A percentile compares a stretch with the other conserved stretches of the same genome.
phyloP scores from a whole-genome alignment of 352 stramenopile species.

The Albugo laibachii region DNA sequence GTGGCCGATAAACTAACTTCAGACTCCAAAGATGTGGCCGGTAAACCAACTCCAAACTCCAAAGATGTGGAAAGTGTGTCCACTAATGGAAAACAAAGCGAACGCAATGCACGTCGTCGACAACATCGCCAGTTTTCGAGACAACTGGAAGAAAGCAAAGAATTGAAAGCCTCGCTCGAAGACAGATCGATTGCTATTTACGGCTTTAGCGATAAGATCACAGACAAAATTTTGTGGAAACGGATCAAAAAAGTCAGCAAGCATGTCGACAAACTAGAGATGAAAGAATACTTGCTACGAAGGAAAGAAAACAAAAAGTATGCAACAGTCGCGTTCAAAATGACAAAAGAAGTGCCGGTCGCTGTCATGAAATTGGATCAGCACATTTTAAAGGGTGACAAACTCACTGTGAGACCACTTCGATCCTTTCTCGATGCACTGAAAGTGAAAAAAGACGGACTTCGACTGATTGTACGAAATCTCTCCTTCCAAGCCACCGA shows the following conservation, averaged over 20 bases:
- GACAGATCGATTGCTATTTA: conserved; percentile 64
- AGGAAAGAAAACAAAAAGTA: conserved; percentile 18
- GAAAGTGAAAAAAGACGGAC: conserved; percentile 14
- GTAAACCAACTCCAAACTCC: neutral
- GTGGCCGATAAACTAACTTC: conserved; percentile 1
- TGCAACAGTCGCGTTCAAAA: conserved; percentile 42
- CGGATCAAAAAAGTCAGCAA: conserved; percentile 36
- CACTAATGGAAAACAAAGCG: conserved; percentile 30
- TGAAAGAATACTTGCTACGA: neutral
- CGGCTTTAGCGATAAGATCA: conserved; percentile 39
- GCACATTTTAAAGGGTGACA: conserved; percentile 66
- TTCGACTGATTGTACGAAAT: conserved; percentile 72
- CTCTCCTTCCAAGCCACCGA: conserved; percentile 63
- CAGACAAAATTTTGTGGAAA: conserved; percentile 61
- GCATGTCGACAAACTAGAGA: conserved; percentile 3
- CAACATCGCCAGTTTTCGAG: conserved; percentile 59
- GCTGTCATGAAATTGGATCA: conserved; percentile 57
- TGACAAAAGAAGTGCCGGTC: conserved; percentile 21
- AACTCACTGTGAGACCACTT: conserved; percentile 27
- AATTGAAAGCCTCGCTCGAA: conserved; percentile 20
- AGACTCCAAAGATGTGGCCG: conserved; percentile 3
- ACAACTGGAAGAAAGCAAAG: conserved; percentile 41
- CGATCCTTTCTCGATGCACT: conserved; percentile 11
- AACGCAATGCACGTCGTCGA: conserved; percentile 55
- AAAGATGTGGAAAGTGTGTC: conserved; percentile 2